Conservation (phyloP, 1,284 basidiomycete genomes). For the Ganoderma lingzhi region DNA sequence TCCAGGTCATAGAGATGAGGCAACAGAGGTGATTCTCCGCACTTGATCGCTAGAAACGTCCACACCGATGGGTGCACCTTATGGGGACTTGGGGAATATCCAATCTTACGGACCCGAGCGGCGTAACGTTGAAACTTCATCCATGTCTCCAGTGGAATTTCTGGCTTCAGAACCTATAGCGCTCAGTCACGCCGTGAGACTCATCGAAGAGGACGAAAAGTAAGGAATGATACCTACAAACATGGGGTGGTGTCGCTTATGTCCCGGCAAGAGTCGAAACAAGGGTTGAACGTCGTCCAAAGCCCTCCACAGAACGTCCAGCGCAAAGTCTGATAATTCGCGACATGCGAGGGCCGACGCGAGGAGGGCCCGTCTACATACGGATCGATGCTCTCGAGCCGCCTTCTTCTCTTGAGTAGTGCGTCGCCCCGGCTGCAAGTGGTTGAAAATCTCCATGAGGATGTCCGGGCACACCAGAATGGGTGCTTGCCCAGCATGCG, state of each 20-base stretch:
- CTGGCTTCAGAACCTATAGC: neutral
- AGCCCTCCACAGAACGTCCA: neutral
- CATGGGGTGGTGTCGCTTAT: neutral
- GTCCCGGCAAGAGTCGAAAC: neutral
- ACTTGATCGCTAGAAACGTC: neutral
- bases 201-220: too few relatives aligned
- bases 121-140: neutral
- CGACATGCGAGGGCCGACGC: neutral
- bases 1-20: neutral
- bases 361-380: neutral
- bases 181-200: too few relatives aligned
- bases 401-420: neutral
- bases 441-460: neutral
- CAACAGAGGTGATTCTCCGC: neutral
- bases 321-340: neutral
- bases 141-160: neutral
- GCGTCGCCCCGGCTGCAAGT: neutral
- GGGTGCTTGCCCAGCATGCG: neutral
- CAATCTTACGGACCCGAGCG: neutral
- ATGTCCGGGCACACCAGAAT: neutral
- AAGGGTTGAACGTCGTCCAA: neutral
- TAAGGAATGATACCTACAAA: neutral
- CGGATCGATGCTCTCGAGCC: neutral
- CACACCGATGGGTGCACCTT: neutral
- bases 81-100: neutral